Base-by-base conservation (phyloP, 2,329 filamentous ascomycete species). In the Stachybotrys elegans region DNA sequence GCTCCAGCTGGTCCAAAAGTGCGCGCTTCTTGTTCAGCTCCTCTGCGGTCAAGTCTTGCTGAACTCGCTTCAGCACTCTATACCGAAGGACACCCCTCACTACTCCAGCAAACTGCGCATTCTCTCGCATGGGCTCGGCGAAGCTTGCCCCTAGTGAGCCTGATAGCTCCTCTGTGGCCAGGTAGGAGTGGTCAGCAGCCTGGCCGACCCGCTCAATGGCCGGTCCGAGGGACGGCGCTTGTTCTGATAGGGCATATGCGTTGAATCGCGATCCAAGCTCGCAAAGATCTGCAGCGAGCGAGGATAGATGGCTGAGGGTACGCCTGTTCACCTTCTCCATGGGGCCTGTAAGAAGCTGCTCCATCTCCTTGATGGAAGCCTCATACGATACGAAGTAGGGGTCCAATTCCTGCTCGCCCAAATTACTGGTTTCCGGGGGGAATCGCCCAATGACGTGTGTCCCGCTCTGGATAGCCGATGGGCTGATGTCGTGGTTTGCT, bases 311-410 rank as follows among this genome's bases (percentile, higher is more conserved):
- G 48, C 83, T 88, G 6, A 98, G 71, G 6, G 91, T 90, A 27
- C 93, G 81, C 23, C 92, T 82, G 58, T 97, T 98, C 49, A 96
- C 90, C 64, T 95, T 96, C 62, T 98, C 94, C 73, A 98, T 95
- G 6, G 89, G 90, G 0, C 93, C 93, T 57, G 87, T 90, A 4
- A 98, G 74, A 5, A 97, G 76, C 14, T 85, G 73, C 63, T 98
- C 94, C 2, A 97, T 74, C 52, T 97, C 92, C 60, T 93, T 90
- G 9, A 91, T 95, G 2, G 90, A 92, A 4, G 84, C 77, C 62
- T 98, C 94, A 53, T 94, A 98, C 29, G 88, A 86, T 47, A 92
- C 84, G 66, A 98, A 98, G 64, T 97, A 98, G 2, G 91, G 90
- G 57, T 98, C 93, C 14, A 98, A 75, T 43, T 97, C 92, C 56